These are phyloP conservation scores for Chaetomidium leptoderma DNA, from an alignment of 495 filamentous ascomycete species.

Conservation along the genomic window DNA sequence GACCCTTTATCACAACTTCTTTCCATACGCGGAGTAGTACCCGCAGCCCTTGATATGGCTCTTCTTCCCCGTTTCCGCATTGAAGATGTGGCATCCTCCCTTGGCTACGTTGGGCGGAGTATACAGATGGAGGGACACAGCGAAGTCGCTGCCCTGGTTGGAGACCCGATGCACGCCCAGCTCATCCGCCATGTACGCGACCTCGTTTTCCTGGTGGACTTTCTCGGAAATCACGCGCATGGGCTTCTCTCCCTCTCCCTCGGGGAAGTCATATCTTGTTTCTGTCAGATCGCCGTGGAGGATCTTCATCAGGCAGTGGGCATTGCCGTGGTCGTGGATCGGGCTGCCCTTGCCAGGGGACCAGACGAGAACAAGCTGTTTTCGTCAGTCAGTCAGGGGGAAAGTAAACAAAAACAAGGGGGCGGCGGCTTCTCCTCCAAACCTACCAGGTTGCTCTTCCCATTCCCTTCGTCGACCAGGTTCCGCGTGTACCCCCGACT, in stretches of 20 bases:
- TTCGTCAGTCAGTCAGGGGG: slow-evolving; percentile 14
- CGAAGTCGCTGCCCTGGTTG: slow-evolving; percentile 69
- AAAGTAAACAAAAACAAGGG: slow-evolving; percentile 10
- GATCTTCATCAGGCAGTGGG: slow-evolving; percentile 70
- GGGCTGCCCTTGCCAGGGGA: slow-evolving; percentile 76
- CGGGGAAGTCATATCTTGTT: slow-evolving; percentile 73
- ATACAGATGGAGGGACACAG: slow-evolving; percentile 85
- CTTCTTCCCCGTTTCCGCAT: slow-evolving; percentile 65
- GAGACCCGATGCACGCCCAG: slow-evolving; percentile 79
- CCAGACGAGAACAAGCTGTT: slow-evolving; percentile 86
- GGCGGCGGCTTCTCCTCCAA: not conserved
- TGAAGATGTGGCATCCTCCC: slow-evolving; percentile 68
- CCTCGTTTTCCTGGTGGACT: slow-evolving; percentile 49
- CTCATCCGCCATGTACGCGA: slow-evolving; percentile 40
- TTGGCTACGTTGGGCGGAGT: slow-evolving; percentile 83
- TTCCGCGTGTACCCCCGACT: slow-evolving; percentile 77
- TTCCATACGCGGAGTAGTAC: slow-evolving; percentile 57
- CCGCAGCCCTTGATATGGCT: slow-evolving; percentile 63
- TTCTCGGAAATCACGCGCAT: slow-evolving; percentile 51
- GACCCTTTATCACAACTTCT: slow-evolving; percentile 32
- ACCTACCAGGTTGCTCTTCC: slow-evolving; percentile 80
- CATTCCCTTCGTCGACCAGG: slow-evolving; percentile 84
- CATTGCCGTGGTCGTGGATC: slow-evolving; percentile 85
- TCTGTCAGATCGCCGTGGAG: slow-evolving; percentile 74
- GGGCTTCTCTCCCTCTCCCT: slow-evolving; percentile 48